Conservation (phyloP, 768 basidiomycete genomes). For the Naganishia onofrii region DNA sequence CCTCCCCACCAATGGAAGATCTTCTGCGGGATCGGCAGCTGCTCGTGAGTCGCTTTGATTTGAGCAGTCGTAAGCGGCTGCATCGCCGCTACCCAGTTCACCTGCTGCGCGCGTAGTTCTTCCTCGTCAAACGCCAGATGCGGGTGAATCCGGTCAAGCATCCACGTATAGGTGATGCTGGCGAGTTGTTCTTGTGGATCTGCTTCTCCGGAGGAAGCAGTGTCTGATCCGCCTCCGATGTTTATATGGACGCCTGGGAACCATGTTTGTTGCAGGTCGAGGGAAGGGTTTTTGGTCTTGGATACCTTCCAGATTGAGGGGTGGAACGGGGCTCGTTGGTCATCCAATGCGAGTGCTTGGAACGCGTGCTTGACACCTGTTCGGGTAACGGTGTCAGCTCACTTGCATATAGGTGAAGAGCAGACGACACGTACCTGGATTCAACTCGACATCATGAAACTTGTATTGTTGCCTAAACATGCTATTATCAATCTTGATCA, state of each 20-base stretch:
- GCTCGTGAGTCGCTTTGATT: background rate
- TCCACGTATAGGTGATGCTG: conserved; percentile 15
- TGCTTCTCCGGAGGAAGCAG: background rate
- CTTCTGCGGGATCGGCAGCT: background rate
- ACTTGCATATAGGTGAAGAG: background rate
- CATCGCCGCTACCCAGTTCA: background rate
- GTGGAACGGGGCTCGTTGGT: conserved; percentile 13
- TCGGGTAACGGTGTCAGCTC: background rate
- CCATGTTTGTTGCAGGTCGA: conserved; percentile 21
- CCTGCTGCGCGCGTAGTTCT: conserved; percentile 7
- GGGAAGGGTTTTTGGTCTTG: background rate
- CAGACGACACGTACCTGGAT: background rate
- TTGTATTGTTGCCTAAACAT: background rate
- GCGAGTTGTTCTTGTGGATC: conserved; percentile 13
- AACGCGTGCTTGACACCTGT: conserved; percentile 20
- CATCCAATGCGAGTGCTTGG: conserved; percentile 22
- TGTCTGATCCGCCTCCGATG: conserved; percentile 16
- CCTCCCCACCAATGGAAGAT: background rate
- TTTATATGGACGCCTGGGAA: conserved; percentile 23
- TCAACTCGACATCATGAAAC: conserved; percentile 26
- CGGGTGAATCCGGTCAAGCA: conserved; percentile 23
- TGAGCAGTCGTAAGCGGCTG: background rate
- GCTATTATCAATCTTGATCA: conserved; percentile 4
- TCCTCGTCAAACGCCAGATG: conserved; percentile 15
- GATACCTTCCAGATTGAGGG: conserved; percentile 17